Evolutionary conservation across 345 rosid genomes (phyloP), one percentile per base, ranked within the genome.

Genomic region (Brassica carinata): DNA sequence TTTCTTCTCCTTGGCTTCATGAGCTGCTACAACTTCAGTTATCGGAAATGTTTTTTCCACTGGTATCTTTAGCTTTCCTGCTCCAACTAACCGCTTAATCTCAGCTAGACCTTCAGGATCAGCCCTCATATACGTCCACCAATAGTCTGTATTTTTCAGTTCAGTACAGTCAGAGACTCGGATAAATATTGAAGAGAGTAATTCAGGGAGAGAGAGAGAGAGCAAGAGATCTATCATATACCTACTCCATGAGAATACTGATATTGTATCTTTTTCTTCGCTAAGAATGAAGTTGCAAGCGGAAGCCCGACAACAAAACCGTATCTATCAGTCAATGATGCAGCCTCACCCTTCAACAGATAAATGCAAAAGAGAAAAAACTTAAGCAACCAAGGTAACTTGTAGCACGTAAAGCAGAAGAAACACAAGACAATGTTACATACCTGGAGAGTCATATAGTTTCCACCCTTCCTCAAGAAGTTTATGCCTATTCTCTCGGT

Each of bases 371-470:
- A 74, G 65, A 18, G 34, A 19, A 19, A 19, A 19, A 19, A 64
- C 19, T 11, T 55, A 77, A 65, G 61, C 23, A 6, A 55, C 61
- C 61, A 15, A 15, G 10, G 0, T 53, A 0, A n/a, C 8, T 53
- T 23, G 26, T 75, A 29, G 63, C 30, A 30, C 11, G 40, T 29
- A 64, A 70, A 40, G 34, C 58, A 38, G 51, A 7, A 55, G 62
- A 7, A 57, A 48, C 26, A 11, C 9, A 71, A 71, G 58, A 10
- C 40, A 14, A 59, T 19, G 4, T 15, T 13, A 14, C 70, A 73
- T 67, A 90, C 96, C 88, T 93, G 97, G 68, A 93, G 98, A 38
- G 98, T 96, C 99, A 96, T 93, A 75, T 91, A 91, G 84, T 91
- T 87, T 78, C 99, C 98, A 38, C 97, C 97, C 77, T 90, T 88